Conservation (phyloP, 306 rosid genomes). For the Alnus rubra region DNA sequence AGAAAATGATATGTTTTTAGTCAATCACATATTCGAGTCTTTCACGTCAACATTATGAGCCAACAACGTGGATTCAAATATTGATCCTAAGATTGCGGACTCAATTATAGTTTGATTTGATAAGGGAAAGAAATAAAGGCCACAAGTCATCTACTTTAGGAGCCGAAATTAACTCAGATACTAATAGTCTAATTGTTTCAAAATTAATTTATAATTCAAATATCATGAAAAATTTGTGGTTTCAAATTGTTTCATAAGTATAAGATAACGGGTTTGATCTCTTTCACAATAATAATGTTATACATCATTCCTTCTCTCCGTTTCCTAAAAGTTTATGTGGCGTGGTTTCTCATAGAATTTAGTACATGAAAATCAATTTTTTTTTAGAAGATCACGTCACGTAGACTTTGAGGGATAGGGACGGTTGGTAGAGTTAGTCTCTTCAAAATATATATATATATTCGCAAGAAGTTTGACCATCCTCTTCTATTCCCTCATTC, state of each 20-base stretch:
- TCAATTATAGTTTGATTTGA: background rate
- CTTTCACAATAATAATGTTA: no score
- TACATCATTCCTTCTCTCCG: no score
- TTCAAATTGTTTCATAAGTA: background rate
- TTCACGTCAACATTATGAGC: constrained; percentile 20
- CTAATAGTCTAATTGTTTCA: no score
- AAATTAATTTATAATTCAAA: background rate
- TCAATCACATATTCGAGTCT: background rate
- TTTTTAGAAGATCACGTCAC: no score
- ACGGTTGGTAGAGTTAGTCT: no score
- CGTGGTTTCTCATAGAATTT: no score
- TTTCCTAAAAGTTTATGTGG: no score
- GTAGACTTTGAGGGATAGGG: no score
- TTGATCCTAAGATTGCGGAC: constrained; percentile 17
- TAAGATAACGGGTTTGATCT: background rate
- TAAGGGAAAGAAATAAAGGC: background rate
- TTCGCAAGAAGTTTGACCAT: background rate
- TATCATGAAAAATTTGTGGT: background rate
- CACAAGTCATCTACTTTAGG: background rate
- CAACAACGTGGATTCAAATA: background rate
- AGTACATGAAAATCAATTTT: no score
- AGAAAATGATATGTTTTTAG: background rate
- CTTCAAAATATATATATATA: no score
- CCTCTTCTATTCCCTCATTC: background rate
- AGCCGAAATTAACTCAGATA: background rate